These are phyloP conservation scores for Nakazawaea wickerhamii DNA, from an alignment of 805 yeast genomes.

Conservation along the genomic window DNA sequence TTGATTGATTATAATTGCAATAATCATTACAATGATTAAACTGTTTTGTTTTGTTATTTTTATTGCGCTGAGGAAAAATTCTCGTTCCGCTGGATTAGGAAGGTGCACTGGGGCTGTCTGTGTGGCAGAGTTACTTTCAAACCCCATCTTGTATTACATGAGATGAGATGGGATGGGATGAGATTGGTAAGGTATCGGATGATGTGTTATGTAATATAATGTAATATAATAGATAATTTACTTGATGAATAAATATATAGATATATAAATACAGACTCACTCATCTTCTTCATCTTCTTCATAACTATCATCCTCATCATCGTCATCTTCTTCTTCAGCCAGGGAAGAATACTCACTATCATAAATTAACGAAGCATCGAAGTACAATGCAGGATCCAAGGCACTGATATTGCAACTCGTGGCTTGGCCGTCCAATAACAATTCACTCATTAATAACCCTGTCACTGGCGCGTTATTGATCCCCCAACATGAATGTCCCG, in stretches of 20 bases:
- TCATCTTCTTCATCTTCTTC: slow-evolving; percentile 19
- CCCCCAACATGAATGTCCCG: slow-evolving; percentile 99
- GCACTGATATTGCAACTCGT: slow-evolving; percentile 73
- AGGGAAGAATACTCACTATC: slow-evolving; percentile 25
- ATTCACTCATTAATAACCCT: slow-evolving; percentile 87
- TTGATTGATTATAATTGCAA: too few species aligned
- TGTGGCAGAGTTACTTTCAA: background rate
- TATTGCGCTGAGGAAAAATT: too few species aligned
- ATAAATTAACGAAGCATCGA: slow-evolving; percentile 55
- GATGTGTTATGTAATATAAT: too few species aligned
- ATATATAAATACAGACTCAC: too few species aligned
- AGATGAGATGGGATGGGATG: too few species aligned
- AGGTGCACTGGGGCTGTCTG: background rate
- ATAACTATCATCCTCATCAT: slow-evolving; percentile 18
- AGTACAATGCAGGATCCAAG: slow-evolving; percentile 80
- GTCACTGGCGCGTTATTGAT: slow-evolving; percentile 97
- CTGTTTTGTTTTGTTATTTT: background rate
- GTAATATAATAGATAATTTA: too few species aligned
- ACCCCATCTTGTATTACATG: too few species aligned
- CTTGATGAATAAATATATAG: too few species aligned
- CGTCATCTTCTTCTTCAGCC: slow-evolving; percentile 23
- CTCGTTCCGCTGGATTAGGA: background rate
- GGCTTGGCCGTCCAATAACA: slow-evolving; percentile 78
- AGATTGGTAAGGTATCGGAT: too few species aligned
- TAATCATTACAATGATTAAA: too few species aligned